Evolutionary conservation across 441 rosid species (phyloP).

Genomic region (Raphanus hybrid): DNA sequence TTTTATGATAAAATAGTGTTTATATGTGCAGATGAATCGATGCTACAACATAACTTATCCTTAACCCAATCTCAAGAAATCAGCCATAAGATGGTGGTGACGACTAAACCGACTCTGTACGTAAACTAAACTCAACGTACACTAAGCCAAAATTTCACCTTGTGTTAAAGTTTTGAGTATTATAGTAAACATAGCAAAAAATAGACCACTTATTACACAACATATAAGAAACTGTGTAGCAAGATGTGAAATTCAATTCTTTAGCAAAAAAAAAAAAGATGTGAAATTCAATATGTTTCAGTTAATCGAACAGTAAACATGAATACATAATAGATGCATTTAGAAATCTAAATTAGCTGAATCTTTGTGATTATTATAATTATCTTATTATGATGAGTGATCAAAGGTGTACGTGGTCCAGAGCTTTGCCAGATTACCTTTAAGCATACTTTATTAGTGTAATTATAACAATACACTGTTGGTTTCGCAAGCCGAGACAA

Average conservation of each 20-base stretch:
- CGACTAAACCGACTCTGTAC: not conserved
- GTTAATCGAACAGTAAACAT: constrained; percentile 12
- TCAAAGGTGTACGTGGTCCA: constrained; percentile 25
- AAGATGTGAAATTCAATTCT: not conserved
- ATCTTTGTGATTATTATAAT: not conserved
- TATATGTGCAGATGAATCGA: not conserved
- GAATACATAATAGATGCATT: not conserved
- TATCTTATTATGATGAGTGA: constrained; percentile 5
- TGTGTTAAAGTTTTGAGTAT: not conserved
- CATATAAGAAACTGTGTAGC: not conserved
- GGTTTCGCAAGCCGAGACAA: constrained; percentile 29
- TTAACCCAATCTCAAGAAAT: not conserved
- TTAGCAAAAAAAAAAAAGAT: not conserved
- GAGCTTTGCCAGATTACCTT: constrained; percentile 8
- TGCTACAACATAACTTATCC: not conserved
- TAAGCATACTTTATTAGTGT: constrained; percentile 2
- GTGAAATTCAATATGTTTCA: not conserved
- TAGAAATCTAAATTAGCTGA: not conserved
- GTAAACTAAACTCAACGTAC: not conserved
- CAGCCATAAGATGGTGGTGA: not conserved
- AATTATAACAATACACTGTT: not conserved
- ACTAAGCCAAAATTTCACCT: not conserved
- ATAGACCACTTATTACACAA: not conserved
- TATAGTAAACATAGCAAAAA: not conserved
- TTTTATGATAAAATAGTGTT: too few species aligned